Percentiles rank a stretch among this genome's conserved stretches.
These are phyloP conservation scores for Triticum dicoccoides DNA, from an alignment of 176 grass and related monocot species.

Conservation along the genomic window DNA sequence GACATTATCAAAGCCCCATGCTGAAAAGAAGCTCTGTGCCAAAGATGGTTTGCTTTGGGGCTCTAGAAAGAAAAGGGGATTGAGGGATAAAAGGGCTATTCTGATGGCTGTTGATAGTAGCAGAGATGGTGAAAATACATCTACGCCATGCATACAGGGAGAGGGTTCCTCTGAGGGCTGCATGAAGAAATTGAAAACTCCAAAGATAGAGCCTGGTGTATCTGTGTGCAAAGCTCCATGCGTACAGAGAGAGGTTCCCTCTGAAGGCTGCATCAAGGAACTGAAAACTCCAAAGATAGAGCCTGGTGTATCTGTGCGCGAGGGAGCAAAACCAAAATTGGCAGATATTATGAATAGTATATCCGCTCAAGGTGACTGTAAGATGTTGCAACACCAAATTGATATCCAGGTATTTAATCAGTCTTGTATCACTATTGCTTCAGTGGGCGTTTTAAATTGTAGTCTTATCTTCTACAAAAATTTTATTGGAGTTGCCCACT, in stretches of 20 bases:
- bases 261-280: not conserved
- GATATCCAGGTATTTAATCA: constrained; percentile 65
- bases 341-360: constrained; percentile 59
- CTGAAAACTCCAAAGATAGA: constrained; percentile 34
- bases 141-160: constrained; percentile 36
- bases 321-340: constrained; percentile 38
- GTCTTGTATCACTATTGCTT: constrained; percentile 3
- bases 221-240: constrained; percentile 4
- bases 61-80: constrained; percentile 70
- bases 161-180: constrained; percentile 44
- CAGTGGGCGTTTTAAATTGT: constrained; percentile 19
- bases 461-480: not conserved
- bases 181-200: constrained; percentile 32
- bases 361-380: constrained; percentile 59
- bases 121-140: constrained; percentile 48
- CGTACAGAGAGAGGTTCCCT: not conserved
- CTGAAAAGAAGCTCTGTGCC: constrained; percentile 19
- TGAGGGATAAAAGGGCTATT: constrained; percentile 43
- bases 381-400: constrained; percentile 59
- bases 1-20: constrained; percentile 21
- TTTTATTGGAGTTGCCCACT: not conserved
- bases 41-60: constrained; percentile 55
- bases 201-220: constrained; percentile 20
- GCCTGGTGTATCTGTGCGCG: not conserved
- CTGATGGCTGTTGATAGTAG: constrained; percentile 23